These are phyloP conservation scores for Monsonia emarginata DNA, from an alignment of 441 rosid genomes.

Conservation along the genomic window DNA sequence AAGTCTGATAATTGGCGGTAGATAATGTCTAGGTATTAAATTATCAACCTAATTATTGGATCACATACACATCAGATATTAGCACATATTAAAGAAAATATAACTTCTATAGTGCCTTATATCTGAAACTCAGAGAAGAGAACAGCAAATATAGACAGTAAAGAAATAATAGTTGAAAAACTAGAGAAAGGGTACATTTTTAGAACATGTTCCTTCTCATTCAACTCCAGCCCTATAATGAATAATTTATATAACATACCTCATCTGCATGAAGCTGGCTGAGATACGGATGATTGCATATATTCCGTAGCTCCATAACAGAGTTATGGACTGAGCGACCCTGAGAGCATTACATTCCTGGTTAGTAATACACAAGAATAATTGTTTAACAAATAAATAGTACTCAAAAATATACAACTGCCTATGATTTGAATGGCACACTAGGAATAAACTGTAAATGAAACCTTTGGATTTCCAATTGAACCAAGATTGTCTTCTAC, in stretches of 20 bases:
- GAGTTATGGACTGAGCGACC: constrained; percentile 83
- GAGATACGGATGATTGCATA: constrained; percentile 93
- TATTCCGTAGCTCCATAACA: constrained; percentile 93
- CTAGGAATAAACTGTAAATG: constrained; percentile 6
- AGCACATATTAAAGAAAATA: not conserved
- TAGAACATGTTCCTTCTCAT: not conserved
- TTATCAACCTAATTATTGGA: constrained; percentile 44
- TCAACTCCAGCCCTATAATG: constrained; percentile 7
- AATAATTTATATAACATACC: constrained; percentile 38
- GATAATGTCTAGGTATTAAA: constrained; percentile 70
- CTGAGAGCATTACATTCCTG: constrained; percentile 30
- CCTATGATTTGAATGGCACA: constrained; percentile 2
- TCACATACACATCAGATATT: not conserved
- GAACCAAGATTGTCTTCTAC: constrained; percentile 91
- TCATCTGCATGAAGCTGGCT: constrained; percentile 93
- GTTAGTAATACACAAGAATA: constrained; percentile 14
- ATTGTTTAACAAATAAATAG: not conserved
- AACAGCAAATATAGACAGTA: constrained; percentile 1
- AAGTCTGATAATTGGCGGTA: constrained; percentile 66
- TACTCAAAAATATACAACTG: not conserved
- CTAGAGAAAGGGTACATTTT: not conserved
- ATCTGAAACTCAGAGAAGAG: constrained; percentile 4
- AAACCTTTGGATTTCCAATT: constrained; percentile 74
- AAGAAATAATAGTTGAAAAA: constrained; percentile 10
- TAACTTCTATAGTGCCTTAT: not conserved